A percentile compares a stretch with the other conserved stretches of the same genome.
These are phyloP conservation scores for Halophytophthora polymorphica DNA, from an alignment of 352 stramenopile genomes.

Conservation along the genomic window DNA sequence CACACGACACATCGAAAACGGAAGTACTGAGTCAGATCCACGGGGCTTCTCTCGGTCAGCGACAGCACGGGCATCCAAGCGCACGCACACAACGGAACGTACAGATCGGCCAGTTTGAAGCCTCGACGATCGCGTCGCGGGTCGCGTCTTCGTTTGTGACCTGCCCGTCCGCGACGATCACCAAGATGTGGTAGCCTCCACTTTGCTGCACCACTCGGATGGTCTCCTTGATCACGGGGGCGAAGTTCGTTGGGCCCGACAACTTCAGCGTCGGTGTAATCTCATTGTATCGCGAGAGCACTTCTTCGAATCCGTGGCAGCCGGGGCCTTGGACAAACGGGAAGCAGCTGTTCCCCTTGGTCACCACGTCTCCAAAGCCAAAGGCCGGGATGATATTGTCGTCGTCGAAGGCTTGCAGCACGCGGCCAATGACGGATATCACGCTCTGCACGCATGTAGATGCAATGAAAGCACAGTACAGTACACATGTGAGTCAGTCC, in stretches of 20 bases:
- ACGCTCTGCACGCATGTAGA: conserved; percentile 45
- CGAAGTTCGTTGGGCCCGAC: conserved; percentile 75
- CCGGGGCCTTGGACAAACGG: conserved; percentile 24
- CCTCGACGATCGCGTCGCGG: conserved; percentile 57
- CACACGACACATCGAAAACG: too few species aligned
- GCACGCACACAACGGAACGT: too few species aligned
- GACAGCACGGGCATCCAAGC: too few species aligned
- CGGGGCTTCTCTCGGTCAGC: not conserved
- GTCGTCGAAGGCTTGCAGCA: conserved; percentile 74
- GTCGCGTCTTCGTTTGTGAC: conserved; percentile 71
- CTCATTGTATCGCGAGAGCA: conserved; percentile 60
- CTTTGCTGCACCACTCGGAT: conserved; percentile 45
- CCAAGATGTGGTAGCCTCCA: conserved; percentile 70
- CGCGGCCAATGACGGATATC: conserved; percentile 61
- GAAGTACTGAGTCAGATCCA: too few species aligned
- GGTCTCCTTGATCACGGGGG: conserved; percentile 58
- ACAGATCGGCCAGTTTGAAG: conserved; percentile 73
- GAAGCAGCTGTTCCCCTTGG: conserved; percentile 51
- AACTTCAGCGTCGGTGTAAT: conserved; percentile 59
- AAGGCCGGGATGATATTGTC: conserved; percentile 80
- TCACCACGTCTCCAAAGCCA: conserved; percentile 61
- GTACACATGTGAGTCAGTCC: too few species aligned
- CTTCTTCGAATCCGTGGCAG: conserved; percentile 51
- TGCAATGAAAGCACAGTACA: too few species aligned
- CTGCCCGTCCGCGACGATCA: conserved; percentile 76